Evolutionary conservation across 179 eudicot species (phyloP).

Genomic region (Pouteria campechiana): DNA sequence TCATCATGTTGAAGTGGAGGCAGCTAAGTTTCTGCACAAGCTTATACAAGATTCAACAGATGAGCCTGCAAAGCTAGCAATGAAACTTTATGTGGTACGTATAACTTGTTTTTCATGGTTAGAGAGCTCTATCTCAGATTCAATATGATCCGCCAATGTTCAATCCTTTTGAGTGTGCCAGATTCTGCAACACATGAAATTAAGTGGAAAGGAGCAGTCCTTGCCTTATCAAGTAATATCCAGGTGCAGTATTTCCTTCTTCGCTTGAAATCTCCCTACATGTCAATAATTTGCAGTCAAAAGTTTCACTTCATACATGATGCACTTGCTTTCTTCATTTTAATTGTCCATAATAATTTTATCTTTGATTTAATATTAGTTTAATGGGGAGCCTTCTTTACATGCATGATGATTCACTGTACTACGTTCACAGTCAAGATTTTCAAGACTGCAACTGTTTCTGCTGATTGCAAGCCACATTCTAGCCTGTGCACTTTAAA

Average conservation of each 20-base stretch:
- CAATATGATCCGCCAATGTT: neutral
- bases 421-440: too few relatives aligned
- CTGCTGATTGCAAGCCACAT: too few relatives aligned
- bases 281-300: too few relatives aligned
- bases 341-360: too few relatives aligned
- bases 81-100: conserved; percentile 83
- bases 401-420: too few relatives aligned
- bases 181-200: conserved; percentile 96
- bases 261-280: too few relatives aligned
- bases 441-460: too few relatives aligned
- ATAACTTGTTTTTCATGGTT: neutral
- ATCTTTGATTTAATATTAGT: too few relatives aligned
- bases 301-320: too few relatives aligned
- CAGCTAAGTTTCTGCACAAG: conserved; percentile 92
- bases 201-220: conserved; percentile 90
- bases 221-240: conserved; percentile 99
- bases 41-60: conserved; percentile 95
- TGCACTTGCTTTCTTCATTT: too few relatives aligned
- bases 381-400: too few relatives aligned
- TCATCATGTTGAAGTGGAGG: conserved; percentile 84
- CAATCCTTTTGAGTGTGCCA: conserved; percentile 11
- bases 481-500: too few relatives aligned
- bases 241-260: conserved; percentile 32
- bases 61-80: conserved; percentile 89
- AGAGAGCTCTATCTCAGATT: neutral